These are phyloP conservation scores for Pseudogymnoascus sp. DNA, from an alignment of 2,329 filamentous ascomycete species.

Conservation along the genomic window DNA sequence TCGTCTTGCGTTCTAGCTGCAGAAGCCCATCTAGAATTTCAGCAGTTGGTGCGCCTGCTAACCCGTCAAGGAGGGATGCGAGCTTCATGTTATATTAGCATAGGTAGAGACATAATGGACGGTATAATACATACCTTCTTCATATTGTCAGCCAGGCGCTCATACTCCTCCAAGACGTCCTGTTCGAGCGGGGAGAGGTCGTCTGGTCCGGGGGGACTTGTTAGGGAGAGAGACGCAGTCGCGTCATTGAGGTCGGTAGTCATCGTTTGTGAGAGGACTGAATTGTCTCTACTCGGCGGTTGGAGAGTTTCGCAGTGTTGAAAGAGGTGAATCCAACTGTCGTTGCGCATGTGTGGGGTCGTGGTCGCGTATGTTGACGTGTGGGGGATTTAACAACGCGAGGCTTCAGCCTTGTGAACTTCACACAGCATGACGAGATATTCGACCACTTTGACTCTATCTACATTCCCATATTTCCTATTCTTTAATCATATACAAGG, in stretches of 20 bases:
- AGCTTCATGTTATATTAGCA: slow-evolving; percentile 37
- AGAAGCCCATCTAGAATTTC: slow-evolving; percentile 81
- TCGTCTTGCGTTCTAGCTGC: slow-evolving; percentile 87
- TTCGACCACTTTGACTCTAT: background rate
- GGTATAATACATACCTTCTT: slow-evolving; percentile 55
- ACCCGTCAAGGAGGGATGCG: slow-evolving; percentile 49
- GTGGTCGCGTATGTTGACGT: slow-evolving; percentile 6
- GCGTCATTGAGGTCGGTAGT: slow-evolving; percentile 14
- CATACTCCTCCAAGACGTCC: slow-evolving; percentile 91
- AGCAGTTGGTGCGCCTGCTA: slow-evolving; percentile 62
- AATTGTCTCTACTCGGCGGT: background rate
- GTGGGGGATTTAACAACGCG: background rate
- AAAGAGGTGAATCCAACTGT: background rate
- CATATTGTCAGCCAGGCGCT: slow-evolving; percentile 78
- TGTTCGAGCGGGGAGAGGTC: slow-evolving; percentile 77
- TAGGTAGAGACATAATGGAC: background rate
- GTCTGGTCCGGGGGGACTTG: slow-evolving; percentile 26
- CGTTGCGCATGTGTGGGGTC: background rate
- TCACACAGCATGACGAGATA: background rate
- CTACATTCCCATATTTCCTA: background rate
- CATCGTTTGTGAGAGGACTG: slow-evolving; percentile 12
- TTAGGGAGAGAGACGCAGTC: slow-evolving; percentile 10
- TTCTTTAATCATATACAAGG: background rate
- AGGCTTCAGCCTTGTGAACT: slow-evolving; percentile 1
- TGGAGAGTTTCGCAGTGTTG: background rate